Base-by-base conservation (phyloP, 2,329 filamentous ascomycete species). In the Cladosporium velox region DNA sequence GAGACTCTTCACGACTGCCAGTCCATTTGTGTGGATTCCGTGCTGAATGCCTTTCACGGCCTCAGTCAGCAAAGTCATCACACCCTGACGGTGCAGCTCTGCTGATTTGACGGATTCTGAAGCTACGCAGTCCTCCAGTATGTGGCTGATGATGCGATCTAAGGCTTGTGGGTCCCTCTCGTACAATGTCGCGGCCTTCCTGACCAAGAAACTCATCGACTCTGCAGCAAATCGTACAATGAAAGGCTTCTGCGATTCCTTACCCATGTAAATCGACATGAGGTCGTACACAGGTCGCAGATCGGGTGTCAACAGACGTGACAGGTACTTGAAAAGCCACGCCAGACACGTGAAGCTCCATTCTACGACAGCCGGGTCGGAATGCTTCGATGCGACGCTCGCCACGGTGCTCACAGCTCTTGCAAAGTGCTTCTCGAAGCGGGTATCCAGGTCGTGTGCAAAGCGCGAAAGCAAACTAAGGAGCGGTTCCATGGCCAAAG, bases 251-350 rank as follows among this genome's bases (percentile, higher is more conserved):
- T 94, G 92, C 65, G 87, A 87, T 66, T 89, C 84, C 77, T 91
- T 93, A 69, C 94, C 95, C 34, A 99, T 86, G 62, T 98, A 85
- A 3, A 93, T 90, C 0, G 91, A 86, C 82, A 99, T 88, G 62
- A 95, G 87, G 74, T 92, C 87, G 75, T 92, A 93, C 1, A 96
- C 89, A 57, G 94, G 92, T 68, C 91, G 85, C 69, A 99, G 80
- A 75, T 99, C 91, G 4, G 92, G 90, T 0, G 95, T 91, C 26
- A 99, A 80, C 0, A 98, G 85, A 69, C 92, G 89, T 2, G 93
- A 96, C 5, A 99, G 86, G 75, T 98, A 98, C 77, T 99, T 99
- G 86, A 99, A 97, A 49, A 98, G 84, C 84, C 96, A 99, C 55
- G 95, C 93, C 65, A 99, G 83, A 72, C 92, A 93, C 14, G 90